Conservation (phyloP, 208 protist genomes). For the Wallacemonas sp. region DNA sequence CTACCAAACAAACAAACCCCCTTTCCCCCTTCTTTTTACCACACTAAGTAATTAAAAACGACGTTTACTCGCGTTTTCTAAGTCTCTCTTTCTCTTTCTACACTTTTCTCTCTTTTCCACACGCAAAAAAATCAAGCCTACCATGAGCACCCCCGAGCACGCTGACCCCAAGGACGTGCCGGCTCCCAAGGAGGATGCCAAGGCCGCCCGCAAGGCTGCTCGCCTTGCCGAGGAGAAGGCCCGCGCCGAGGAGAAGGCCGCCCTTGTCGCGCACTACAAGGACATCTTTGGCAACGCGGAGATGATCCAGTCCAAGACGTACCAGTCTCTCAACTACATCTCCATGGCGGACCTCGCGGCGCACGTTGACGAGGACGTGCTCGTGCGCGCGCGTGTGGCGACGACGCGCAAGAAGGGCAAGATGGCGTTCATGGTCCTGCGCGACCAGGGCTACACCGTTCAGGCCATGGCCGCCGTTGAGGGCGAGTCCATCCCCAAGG, state of each 20-base stretch:
- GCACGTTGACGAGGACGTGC: constrained; percentile 51
- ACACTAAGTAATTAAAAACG: constrained; percentile 3
- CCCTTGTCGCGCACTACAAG: constrained; percentile 73
- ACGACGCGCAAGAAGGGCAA: constrained; percentile 92
- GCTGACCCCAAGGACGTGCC: constrained; percentile 18
- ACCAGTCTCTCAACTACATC: constrained; percentile 51
- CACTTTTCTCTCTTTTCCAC: neutral
- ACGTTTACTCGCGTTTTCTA: neutral
- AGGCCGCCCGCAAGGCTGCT: constrained; percentile 83
- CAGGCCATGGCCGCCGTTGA: constrained; percentile 86
- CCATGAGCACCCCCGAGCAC: constrained; percentile 18
- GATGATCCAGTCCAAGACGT: constrained; percentile 80
- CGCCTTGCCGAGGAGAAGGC: constrained; percentile 83
- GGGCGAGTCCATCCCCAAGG: constrained; percentile 65
- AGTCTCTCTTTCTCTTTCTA: neutral
- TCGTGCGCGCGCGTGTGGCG: constrained; percentile 81
- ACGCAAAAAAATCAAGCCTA: neutral
- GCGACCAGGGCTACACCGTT: constrained; percentile 72
- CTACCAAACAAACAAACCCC: constrained; percentile 1
- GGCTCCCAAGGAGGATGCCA: constrained; percentile 62
- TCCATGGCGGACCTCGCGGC: constrained; percentile 49
- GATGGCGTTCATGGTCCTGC: constrained; percentile 90
- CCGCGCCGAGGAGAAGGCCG: constrained; percentile 83
- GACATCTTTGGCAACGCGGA: constrained; percentile 72
- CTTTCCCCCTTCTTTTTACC: constrained; percentile 19